Conservation (phyloP, 371 early-diverging fungal species). For the Chytridium lagenaria region DNA sequence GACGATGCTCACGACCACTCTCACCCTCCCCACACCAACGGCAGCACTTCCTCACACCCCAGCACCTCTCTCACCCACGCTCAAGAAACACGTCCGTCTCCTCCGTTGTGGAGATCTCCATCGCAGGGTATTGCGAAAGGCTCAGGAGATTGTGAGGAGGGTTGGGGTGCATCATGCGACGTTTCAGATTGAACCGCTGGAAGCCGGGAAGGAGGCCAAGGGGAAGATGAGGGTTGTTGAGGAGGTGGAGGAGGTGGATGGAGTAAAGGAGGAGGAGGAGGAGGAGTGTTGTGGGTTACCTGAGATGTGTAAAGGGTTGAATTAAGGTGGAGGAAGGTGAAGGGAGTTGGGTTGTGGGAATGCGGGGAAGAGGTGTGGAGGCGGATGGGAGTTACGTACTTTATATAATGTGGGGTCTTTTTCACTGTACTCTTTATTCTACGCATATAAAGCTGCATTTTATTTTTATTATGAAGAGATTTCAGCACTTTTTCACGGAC, state of each 20-base stretch:
- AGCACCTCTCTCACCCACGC: background rate
- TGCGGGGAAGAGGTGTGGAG: no score
- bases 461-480: no score
- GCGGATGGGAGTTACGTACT: no score
- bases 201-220: background rate
- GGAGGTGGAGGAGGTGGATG: background rate
- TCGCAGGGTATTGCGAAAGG: conserved; percentile 34
- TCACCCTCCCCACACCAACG: conserved; percentile 2
- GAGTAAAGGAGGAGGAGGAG: background rate
- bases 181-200: conserved; percentile 64
- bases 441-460: no score
- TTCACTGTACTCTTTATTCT: no score
- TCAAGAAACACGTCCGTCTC: conserved; percentile 16
- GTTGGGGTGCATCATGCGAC: conserved; percentile 76
- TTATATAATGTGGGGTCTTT: no score
- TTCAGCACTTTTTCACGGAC: no score
- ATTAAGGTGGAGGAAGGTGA: background rate
- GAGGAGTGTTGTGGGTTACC: background rate
- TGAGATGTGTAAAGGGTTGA: background rate
- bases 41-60: conserved; percentile 21
- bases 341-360: no score
- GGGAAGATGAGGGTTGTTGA: background rate
- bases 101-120: conserved; percentile 60
- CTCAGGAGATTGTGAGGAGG: conserved; percentile 67
- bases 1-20: no score